These are phyloP conservation scores for Rhodamnia rubescens DNA, from an alignment of 345 rosid genomes.

Conservation along the genomic window DNA sequence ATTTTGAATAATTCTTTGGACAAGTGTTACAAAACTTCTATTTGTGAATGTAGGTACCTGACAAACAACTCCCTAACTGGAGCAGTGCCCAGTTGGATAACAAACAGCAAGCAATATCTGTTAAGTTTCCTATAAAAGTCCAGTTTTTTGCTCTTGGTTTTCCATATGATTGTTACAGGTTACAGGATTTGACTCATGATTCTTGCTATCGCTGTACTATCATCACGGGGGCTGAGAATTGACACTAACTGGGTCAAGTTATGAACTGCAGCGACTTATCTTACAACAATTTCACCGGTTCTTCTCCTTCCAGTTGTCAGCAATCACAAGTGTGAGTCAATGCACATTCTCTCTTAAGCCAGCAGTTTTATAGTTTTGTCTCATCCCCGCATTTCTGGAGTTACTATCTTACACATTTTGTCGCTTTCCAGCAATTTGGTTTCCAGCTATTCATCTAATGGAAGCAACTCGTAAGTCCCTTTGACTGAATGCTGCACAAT, in stretches of 20 bases:
- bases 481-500: neutral
- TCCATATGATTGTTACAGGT: neutral
- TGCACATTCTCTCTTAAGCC: neutral
- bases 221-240: neutral
- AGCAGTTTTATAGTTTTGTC: neutral
- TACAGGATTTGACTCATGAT: neutral
- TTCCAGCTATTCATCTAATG: conserved; percentile 34
- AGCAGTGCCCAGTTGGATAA: conserved; percentile 41
- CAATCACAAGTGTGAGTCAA: conserved; percentile 34
- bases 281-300: conserved; percentile 64
- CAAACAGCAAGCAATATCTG: conserved; percentile 11
- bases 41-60: conserved; percentile 41
- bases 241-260: neutral
- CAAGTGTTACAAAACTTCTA: neutral
- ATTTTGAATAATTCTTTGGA: neutral
- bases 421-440: conserved; percentile 48
- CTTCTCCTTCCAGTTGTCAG: conserved; percentile 27
- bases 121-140: conserved; percentile 22
- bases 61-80: conserved; percentile 67
- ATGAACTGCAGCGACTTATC: conserved; percentile 57
- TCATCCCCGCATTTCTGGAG: neutral
- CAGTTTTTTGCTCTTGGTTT: neutral
- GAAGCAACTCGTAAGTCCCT: conserved; percentile 43
- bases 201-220: neutral
- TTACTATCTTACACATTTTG: neutral